Evolutionary conservation across 169 alveolate species (phyloP).

Genomic region (Babesia ovis): DNA sequence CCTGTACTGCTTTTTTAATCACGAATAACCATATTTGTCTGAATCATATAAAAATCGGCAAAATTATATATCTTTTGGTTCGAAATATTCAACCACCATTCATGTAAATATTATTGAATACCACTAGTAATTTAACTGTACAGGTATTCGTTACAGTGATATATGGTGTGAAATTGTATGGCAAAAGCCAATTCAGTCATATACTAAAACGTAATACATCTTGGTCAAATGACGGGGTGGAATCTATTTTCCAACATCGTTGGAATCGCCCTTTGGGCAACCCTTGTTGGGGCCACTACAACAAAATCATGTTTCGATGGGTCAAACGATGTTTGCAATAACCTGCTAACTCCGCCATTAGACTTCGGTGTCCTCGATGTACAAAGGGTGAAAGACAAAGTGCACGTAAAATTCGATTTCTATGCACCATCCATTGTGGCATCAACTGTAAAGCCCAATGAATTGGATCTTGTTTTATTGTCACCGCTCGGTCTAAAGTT

Average conservation of each 20-base stretch:
- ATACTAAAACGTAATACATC: too few species aligned
- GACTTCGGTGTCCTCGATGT: conserved; percentile 3
- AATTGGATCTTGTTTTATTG: not conserved
- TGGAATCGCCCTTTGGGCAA: not conserved
- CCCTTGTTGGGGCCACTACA: not conserved
- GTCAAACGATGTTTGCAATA: not conserved
- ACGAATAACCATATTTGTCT: too few species aligned
- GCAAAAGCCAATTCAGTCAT: too few species aligned
- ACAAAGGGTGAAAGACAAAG: not conserved
- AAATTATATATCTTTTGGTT: too few species aligned
- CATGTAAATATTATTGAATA: too few species aligned
- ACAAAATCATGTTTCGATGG: not conserved
- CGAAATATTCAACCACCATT: not conserved
- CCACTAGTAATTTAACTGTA: not conserved
- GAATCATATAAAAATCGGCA: too few species aligned
- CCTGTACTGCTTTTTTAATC: too few species aligned
- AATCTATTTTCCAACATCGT: not conserved
- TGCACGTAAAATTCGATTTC: not conserved
- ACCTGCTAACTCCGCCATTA: not conserved
- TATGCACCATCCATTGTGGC: not conserved
- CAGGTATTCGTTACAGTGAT: not conserved
- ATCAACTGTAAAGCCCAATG: not conserved
- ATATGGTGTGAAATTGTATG: too few species aligned
- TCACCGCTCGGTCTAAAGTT: not conserved
- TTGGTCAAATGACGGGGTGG: not conserved